Evolutionary conservation across 2,329 filamentous ascomycete genomes (phyloP).

Genomic region (Monosporascus sp.): DNA sequence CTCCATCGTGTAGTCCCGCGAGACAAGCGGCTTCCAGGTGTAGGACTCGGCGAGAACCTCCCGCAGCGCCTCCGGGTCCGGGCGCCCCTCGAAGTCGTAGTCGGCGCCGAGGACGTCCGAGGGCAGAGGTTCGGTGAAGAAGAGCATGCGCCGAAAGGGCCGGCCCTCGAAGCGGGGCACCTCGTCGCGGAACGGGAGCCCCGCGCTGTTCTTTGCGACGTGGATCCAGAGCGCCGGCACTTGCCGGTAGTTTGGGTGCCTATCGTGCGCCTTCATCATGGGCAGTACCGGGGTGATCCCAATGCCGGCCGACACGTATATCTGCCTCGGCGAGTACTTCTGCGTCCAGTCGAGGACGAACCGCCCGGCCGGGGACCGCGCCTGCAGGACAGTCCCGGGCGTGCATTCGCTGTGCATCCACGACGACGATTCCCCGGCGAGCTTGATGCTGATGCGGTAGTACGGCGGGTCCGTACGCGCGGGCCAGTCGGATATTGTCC

Average conservation of each 20-base stretch:
- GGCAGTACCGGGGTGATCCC: constrained; percentile 20
- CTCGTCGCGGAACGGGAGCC: constrained; percentile 10
- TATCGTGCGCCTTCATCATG: constrained; percentile 20
- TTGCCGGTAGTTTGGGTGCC: constrained; percentile 10
- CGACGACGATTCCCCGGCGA: constrained; percentile 6
- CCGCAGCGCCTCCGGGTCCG: constrained; percentile 6
- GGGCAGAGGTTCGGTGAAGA: constrained; percentile 13
- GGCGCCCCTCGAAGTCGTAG: constrained; percentile 13
- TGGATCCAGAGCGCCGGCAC: constrained; percentile 17
- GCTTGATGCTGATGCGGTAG: constrained; percentile 19
- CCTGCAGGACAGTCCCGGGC: constrained; percentile 7
- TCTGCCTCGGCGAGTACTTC: constrained; percentile 7
- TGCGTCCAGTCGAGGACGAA: constrained; percentile 16
- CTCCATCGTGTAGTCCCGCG: constrained; percentile 6
- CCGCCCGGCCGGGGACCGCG: constrained; percentile 16
- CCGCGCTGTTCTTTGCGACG: constrained; percentile 7
- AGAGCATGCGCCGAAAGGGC: constrained; percentile 9
- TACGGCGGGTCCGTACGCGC: constrained; percentile 10
- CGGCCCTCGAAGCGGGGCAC: constrained; percentile 5
- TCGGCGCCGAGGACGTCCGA: constrained; percentile 8
- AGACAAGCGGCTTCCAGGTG: constrained; percentile 11
- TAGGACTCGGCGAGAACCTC: constrained; percentile 9
- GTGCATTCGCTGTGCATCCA: constrained; percentile 19
- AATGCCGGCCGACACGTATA: constrained; percentile 20
- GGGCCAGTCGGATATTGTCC: constrained; percentile 19